phyloP scores from a whole-genome alignment of 192 early-diverging fungal genomes.

The Podochytrium sp. region DNA sequence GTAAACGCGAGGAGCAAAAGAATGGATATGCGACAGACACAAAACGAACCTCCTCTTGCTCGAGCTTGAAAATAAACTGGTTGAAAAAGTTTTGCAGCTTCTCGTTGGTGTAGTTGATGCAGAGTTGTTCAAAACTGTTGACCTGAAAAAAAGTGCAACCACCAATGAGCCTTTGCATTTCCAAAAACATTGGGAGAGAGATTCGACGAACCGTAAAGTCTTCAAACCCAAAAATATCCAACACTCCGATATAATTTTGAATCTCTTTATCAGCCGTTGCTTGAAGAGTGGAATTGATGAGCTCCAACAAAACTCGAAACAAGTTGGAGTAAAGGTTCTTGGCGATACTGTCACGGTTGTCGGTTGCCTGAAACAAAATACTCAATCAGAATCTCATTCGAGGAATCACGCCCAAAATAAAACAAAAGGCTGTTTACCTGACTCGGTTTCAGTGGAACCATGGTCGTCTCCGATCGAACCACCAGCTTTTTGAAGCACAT shows the following conservation, averaged over 20 bases:
- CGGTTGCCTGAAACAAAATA: conserved; percentile 48
- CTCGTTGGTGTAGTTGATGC: conserved; percentile 57
- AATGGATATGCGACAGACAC: too few species aligned
- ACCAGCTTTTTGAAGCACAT: conserved; percentile 85
- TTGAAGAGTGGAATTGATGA: conserved; percentile 53
- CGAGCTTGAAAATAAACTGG: conserved; percentile 63
- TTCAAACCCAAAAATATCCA: conserved; percentile 70
- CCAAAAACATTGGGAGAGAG: not conserved
- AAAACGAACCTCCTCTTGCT: conserved; percentile 64
- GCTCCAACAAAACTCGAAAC: conserved; percentile 56
- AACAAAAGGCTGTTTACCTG: conserved; percentile 53
- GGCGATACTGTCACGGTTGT: conserved; percentile 61
- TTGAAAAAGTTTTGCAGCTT: conserved; percentile 62
- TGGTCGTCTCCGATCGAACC: conserved; percentile 86
- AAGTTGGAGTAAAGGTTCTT: conserved; percentile 57
- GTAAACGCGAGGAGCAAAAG: not conserved
- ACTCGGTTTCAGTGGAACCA: conserved; percentile 84
- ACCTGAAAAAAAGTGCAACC: conserved; percentile 28
- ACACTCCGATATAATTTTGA: conserved; percentile 53
- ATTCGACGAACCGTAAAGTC: conserved; percentile 2
- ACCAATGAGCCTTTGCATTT: too few species aligned
- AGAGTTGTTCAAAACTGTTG: conserved; percentile 66
- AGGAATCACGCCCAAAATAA: too few species aligned
- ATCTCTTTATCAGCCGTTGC: conserved; percentile 29
- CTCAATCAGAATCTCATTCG: too few species aligned